These are phyloP conservation scores for Serendipita indica DNA, from an alignment of 768 basidiomycete species.

Conservation along the genomic window DNA sequence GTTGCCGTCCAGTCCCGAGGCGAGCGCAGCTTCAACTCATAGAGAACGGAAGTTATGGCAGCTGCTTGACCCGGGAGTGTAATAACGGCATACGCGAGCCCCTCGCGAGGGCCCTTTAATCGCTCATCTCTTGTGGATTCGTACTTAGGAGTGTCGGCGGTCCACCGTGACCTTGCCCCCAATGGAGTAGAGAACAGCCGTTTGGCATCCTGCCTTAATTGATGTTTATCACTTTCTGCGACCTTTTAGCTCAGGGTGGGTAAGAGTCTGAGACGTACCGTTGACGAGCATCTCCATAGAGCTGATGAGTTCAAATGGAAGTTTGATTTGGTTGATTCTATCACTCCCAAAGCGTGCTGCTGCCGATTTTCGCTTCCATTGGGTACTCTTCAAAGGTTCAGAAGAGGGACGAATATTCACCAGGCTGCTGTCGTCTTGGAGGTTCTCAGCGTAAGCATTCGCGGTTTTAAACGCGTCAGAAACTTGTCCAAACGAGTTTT, in stretches of 20 bases:
- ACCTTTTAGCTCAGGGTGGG: conserved; percentile 11
- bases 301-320: conserved; percentile 57
- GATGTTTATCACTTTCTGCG: conserved; percentile 47
- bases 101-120: conserved; percentile 34
- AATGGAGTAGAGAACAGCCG: conserved; percentile 43
- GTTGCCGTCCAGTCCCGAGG: conserved; percentile 46
- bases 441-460: background rate
- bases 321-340: conserved; percentile 49
- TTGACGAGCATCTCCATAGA: conserved; percentile 53
- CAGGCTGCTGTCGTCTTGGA: background rate
- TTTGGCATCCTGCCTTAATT: conserved; percentile 53
- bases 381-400: background rate
- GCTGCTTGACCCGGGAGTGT: conserved; percentile 80
- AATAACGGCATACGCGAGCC: conserved; percentile 70
- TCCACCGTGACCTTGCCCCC: conserved; percentile 16
- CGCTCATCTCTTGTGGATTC: conserved; percentile 11
- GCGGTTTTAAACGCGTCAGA: background rate
- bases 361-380: conserved; percentile 45
- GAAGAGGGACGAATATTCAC: background rate
- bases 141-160: conserved; percentile 10
- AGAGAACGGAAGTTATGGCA: conserved; percentile 59
- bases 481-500: background rate
- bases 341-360: conserved; percentile 71
- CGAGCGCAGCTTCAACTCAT: conserved; percentile 47
- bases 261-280: conserved; percentile 15